These are phyloP conservation scores for Schizophyllum amplum DNA, from an alignment of 1,284 basidiomycete species.

Conservation along the genomic window DNA sequence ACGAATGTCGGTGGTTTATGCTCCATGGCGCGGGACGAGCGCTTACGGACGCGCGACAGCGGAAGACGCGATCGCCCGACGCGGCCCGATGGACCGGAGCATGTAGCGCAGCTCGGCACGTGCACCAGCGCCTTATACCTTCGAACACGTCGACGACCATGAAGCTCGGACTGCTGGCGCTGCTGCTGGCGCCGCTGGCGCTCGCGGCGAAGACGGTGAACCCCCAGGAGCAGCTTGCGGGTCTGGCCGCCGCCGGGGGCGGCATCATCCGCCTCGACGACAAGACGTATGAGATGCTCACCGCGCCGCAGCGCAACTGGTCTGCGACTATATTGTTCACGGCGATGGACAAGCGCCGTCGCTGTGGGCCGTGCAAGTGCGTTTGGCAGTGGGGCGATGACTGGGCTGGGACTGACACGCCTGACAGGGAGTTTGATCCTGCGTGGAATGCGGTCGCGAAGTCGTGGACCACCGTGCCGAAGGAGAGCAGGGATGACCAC, in stretches of 20 bases:
- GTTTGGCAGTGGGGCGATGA: constrained; percentile 8
- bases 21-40: constrained; percentile 5
- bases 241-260: constrained; percentile 61
- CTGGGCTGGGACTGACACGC: neutral
- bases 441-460: constrained; percentile 73
- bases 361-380: constrained; percentile 77
- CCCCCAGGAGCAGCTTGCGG: constrained; percentile 43
- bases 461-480: constrained; percentile 63
- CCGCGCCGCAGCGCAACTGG: constrained; percentile 71
- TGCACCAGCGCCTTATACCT: neutral
- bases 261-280: constrained; percentile 79
- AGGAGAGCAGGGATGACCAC: constrained; percentile 62
- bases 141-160: constrained; percentile 15
- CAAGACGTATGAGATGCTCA: constrained; percentile 69
- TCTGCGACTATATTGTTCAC: constrained; percentile 80
- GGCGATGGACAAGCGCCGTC: constrained; percentile 70
- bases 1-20: constrained; percentile 6
- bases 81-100: too few relatives aligned
- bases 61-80: too few relatives aligned
- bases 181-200: constrained; percentile 32
- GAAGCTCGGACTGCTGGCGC: constrained; percentile 12
- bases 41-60: too few relatives aligned
- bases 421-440: constrained; percentile 73
- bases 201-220: constrained; percentile 27
- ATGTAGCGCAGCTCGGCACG: neutral